Conservation (phyloP, 257 asterid genomes). For the Mentha longifolia region DNA sequence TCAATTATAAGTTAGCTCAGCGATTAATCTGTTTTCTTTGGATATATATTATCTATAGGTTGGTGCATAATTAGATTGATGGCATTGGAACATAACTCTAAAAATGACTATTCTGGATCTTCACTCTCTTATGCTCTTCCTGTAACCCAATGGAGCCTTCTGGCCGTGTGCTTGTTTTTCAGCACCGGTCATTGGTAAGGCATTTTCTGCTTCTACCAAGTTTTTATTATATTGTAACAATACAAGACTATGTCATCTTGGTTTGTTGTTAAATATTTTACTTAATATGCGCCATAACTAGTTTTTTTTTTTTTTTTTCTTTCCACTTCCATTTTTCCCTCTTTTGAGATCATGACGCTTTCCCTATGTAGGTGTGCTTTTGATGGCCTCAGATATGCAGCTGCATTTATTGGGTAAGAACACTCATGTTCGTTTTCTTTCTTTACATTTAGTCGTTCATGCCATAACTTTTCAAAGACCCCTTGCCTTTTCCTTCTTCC, state of each 20-base stretch:
- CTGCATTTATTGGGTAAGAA: conserved; percentile 92
- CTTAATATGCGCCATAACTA: neutral
- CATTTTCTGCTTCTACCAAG: conserved; percentile 21
- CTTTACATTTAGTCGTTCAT: conserved; percentile 4
- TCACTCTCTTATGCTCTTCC: conserved; percentile 67
- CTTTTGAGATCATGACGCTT: conserved; percentile 29
- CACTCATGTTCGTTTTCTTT: conserved; percentile 1
- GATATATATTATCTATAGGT: conserved; percentile 49
- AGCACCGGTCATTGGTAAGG: conserved; percentile 94
- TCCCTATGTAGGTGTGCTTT: conserved; percentile 82
- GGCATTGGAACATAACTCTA: conserved; percentile 44
- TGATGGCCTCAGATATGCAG: conserved; percentile 96
- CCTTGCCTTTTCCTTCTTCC: no score
- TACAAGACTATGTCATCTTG: conserved; percentile 10
- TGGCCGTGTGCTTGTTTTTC: conserved; percentile 86
- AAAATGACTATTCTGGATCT: conserved; percentile 38
- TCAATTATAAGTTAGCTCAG: conserved; percentile 1
- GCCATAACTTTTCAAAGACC: neutral
- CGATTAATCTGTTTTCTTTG: conserved; percentile 30
- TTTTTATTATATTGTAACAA: conserved; percentile 23
- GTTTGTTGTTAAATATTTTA: conserved; percentile 2
- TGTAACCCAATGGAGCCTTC: conserved; percentile 82
- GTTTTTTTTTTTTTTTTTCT: neutral
- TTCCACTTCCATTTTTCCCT: neutral
- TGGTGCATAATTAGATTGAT: conserved; percentile 74